These are phyloP conservation scores for Craspedostauros australis DNA, from an alignment of 108 stramenopile genomes.

Conservation along the genomic window DNA sequence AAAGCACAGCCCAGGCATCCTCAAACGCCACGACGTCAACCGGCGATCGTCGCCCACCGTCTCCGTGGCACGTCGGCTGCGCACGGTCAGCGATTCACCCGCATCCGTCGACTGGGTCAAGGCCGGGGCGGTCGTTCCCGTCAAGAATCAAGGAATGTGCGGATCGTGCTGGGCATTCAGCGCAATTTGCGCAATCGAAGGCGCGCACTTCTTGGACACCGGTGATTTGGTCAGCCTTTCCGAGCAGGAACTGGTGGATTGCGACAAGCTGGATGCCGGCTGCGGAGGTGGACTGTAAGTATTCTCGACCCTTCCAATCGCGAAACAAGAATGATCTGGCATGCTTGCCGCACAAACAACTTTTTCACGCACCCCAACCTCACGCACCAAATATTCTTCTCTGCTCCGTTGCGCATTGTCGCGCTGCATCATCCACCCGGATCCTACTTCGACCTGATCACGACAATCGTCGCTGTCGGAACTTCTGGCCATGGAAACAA, in stretches of 20 bases:
- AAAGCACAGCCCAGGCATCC: constrained; percentile 24
- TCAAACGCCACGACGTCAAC: not conserved
- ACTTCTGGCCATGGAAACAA: not conserved
- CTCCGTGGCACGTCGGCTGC: not conserved
- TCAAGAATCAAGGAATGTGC: constrained; percentile 90
- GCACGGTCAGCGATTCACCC: constrained; percentile 17
- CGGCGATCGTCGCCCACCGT: not conserved
- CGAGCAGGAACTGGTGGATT: constrained; percentile 88
- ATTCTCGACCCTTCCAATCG: not conserved
- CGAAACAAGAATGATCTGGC: too few relatives aligned
- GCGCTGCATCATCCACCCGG: too few relatives aligned
- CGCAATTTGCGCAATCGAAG: constrained; percentile 86
- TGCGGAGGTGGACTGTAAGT: constrained; percentile 78
- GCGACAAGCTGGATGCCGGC: constrained; percentile 70
- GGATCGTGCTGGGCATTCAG: constrained; percentile 92
- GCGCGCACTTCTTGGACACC: constrained; percentile 71
- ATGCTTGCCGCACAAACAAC: not conserved
- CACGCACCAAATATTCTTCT: too few relatives aligned
- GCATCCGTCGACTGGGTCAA: constrained; percentile 70
- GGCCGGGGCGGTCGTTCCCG: constrained; percentile 68
- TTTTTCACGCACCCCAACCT: too few relatives aligned
- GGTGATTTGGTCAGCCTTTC: constrained; percentile 62
- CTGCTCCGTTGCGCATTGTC: too few relatives aligned
- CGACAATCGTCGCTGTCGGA: not conserved
- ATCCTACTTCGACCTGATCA: too few relatives aligned